Base-by-base conservation (phyloP, 2,329 filamentous ascomycete species). In the Zasmidium cellare region DNA sequence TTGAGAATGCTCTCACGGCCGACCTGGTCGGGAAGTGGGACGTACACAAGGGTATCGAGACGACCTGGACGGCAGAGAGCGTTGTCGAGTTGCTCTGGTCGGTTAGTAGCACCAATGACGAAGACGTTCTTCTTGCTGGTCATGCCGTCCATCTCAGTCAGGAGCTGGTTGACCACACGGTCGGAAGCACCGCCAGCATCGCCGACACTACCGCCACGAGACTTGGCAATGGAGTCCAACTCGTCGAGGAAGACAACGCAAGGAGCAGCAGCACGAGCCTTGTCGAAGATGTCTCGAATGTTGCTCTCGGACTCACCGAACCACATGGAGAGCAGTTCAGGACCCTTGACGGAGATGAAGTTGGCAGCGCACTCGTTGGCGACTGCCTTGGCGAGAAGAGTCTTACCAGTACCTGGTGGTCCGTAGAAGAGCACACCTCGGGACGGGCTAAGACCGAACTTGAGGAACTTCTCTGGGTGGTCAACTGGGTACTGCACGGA, bases 121-220 rank as follows among this genome's bases (percentile, higher is more conserved):
- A 99, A 99, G 65, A 99, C 94, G 76, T 99, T 99, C 90, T 99
- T 99, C 90, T 99, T 99, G 41, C 93, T 97, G 47, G 93, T 97
- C 93, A 97, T 97, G 71, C 93, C 93, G 69, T 97, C 93, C 93
- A 97, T 97, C 86, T 97, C 91, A 67, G 94, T 99, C 73, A 99
- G 82, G 75, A 99, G 92, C 84, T 99, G 96, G 83, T 99, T 99
- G 77, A 99, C 94, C 69, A 99, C 94, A 87, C 96, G 94, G 80
- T 99, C 96, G 48, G 93, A 97, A 65, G 94, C 94, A 85, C 94
- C 94, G 65, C 94, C 94, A 71, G 94, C 94, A 81, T 99, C 94
- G 65, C 94, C 94, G 60, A 91, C 84, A 59, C 92, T 97, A 69
- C 94, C 94, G 78, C 94, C 96, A 88, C 96, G 93, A 69, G 93